Percentiles rank a stretch among this genome's conserved stretches.
These are phyloP conservation scores for Verticillium alfalfae DNA, from an alignment of 2,329 filamentous ascomycete species.

Conservation along the genomic window DNA sequence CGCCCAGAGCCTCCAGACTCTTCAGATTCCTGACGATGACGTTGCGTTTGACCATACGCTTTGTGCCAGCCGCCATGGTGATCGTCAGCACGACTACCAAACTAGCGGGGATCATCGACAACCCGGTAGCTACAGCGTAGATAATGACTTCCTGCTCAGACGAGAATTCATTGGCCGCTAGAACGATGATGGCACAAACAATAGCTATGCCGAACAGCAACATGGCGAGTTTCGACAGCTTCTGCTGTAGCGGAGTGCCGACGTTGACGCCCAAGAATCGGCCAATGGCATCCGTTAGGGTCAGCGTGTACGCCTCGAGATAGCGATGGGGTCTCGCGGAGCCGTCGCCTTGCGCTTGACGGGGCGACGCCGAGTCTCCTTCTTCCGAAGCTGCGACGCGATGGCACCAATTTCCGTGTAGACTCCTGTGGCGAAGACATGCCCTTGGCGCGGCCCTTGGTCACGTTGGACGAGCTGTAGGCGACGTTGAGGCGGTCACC, in stretches of 20 bases:
- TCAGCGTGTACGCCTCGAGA: constrained; percentile 38
- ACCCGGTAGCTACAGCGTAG: constrained; percentile 38
- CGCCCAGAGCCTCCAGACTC: constrained; percentile 54
- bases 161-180: constrained; percentile 57
- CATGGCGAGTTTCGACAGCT: constrained; percentile 62
- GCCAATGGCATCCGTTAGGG: constrained; percentile 51
- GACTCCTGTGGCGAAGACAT: constrained; percentile 58
- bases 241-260: constrained; percentile 64
- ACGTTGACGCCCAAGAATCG: constrained; percentile 63
- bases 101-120: constrained; percentile 47
- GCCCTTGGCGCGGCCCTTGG: constrained; percentile 54
- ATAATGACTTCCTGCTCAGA: constrained; percentile 54
- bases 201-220: constrained; percentile 63
- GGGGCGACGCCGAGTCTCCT: constrained; percentile 43
- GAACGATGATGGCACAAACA: constrained; percentile 63
- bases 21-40: constrained; percentile 48
- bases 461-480: constrained; percentile 58
- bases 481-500: constrained; percentile 60
- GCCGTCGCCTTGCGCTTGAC: constrained; percentile 48
- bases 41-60: constrained; percentile 45
- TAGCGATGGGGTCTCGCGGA: constrained; percentile 48
- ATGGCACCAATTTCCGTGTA: constrained; percentile 61
- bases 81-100: constrained; percentile 50
- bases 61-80: constrained; percentile 50
- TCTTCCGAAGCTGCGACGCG: constrained; percentile 39